These are phyloP conservation scores for Haematococcus lacustris DNA, from an alignment of 139 green algal genomes.

Conservation along the genomic window DNA sequence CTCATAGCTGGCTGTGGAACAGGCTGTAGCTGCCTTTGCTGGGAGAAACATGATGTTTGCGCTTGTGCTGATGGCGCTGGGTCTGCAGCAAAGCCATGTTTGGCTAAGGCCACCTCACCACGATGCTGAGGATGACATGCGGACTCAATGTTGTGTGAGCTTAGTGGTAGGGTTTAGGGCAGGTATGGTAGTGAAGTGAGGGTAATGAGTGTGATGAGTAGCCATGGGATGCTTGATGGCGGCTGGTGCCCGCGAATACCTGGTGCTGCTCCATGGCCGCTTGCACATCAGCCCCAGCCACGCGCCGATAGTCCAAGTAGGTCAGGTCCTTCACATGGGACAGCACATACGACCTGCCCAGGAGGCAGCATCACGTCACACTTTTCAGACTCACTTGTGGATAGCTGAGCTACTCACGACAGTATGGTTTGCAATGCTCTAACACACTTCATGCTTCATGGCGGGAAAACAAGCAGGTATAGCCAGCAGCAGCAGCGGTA, in stretches of 20 bases:
- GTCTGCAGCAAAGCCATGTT: no score
- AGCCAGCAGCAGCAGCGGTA: no score
- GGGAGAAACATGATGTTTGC: no score
- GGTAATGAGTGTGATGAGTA: background rate
- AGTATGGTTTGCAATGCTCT: no score
- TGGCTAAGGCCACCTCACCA: background rate
- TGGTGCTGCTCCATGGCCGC: constrained; percentile 65
- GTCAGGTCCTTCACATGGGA: constrained; percentile 66
- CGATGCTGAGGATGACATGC: background rate
- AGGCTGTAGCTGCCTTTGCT: no score
- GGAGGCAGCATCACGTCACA: no score
- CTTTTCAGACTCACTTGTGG: no score
- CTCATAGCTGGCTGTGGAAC: background rate
- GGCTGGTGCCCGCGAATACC: no score
- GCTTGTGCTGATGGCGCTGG: no score
- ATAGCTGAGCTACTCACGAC: no score
- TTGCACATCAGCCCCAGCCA: constrained; percentile 41
- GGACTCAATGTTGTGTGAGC: background rate
- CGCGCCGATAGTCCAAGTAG: constrained; percentile 74
- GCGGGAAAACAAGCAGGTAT: no score
- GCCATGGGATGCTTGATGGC: background rate
- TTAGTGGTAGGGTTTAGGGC: background rate
- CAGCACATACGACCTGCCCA: constrained; percentile 52
- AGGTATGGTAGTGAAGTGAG: background rate
- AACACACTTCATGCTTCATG: no score